phyloP scores from a whole-genome alignment of 805 yeast genomes.

The Grigorovia jiainica region DNA sequence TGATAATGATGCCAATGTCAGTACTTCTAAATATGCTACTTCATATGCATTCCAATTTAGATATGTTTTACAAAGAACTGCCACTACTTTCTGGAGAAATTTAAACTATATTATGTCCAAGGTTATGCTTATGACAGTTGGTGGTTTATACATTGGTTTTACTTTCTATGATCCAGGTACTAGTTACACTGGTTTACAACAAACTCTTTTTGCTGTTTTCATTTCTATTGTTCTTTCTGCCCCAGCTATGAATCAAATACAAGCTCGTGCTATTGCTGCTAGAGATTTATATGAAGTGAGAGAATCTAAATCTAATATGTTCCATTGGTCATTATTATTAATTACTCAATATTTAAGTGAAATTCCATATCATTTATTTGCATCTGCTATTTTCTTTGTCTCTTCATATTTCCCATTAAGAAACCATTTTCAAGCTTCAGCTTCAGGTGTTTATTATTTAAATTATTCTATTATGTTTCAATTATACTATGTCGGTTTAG shows the following conservation, averaged over 20 bases:
- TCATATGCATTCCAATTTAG: constrained; percentile 24
- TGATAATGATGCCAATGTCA: constrained; percentile 7
- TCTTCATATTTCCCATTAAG: constrained; percentile 34
- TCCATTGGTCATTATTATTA: constrained; percentile 33
- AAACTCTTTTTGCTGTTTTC: constrained; percentile 31
- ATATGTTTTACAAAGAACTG: constrained; percentile 26
- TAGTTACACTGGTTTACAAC: constrained; percentile 34
- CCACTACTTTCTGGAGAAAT: constrained; percentile 30
- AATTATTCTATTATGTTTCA: constrained; percentile 35
- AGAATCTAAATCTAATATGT: constrained; percentile 34
- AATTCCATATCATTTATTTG: constrained; percentile 27
- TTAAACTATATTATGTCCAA: constrained; percentile 36
- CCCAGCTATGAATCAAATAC: constrained; percentile 34
- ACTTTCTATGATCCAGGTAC: constrained; percentile 45
- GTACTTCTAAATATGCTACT: constrained; percentile 15
- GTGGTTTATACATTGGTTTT: constrained; percentile 44
- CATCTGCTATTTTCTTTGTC: constrained; percentile 28
- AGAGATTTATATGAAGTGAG: constrained; percentile 34
- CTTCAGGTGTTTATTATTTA: constrained; percentile 45
- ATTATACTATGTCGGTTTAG: constrained; percentile 34
- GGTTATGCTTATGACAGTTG: constrained; percentile 33
- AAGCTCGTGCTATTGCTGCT: constrained; percentile 29
- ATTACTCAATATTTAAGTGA: constrained; percentile 30
- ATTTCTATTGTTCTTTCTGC: constrained; percentile 32
- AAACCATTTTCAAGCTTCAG: constrained; percentile 22